Base-by-base conservation (phyloP, 1,284 basidiomycete species). In the Agaricales sp. region DNA sequence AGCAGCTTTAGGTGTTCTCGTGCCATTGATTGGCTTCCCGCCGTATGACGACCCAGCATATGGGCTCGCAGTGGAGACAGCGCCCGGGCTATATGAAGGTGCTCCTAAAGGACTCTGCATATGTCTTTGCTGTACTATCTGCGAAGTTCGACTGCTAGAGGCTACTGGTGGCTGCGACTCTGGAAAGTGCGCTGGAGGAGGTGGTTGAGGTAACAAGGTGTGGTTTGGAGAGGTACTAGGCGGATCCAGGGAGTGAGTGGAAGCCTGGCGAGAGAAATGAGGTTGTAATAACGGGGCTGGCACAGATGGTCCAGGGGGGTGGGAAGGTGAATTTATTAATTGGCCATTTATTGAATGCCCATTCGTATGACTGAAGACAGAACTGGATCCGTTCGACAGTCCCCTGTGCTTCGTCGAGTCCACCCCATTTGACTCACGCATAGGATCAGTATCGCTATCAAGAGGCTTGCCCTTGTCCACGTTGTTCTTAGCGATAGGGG, bases 1-100 rank as follows among this genome's bases (percentile, higher is more conserved):
- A n/a, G 8, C 39, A 41, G 39, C 39, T 41, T 41, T 41, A n/a
- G 39, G 39, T 41, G 39, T 41, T n/a, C 39, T 41, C 6, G 39
- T 41, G 4, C 39, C 39, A 41, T 41, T 41, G 8, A 41, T 41
- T 41, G 39, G 6, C 39, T 41, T 41, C 39, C 39, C 6, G 26
- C 26, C 6, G 18, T 35, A 35, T 8, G 30, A 35, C 30, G 30
- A 35, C 30, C n/a, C 26, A 30, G 26, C 26, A 14, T 14, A 30
- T 6, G 26, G 14, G 26, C 26, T 14, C 6, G 26, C 14, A 30
- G 6, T 14, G 26, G 26, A 6, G 26, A 14, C 14, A 30, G 26
- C 26, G 26, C n/a, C n/a, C n/a, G 30, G n/a, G 30, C 30, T 41
- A 20, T 20, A n/a, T 16, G 39, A 8, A n/a, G 18, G 6, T 16